phyloP scores from a whole-genome alignment of 2,329 filamentous ascomycete genomes.

The Sphaerulina populicola region DNA sequence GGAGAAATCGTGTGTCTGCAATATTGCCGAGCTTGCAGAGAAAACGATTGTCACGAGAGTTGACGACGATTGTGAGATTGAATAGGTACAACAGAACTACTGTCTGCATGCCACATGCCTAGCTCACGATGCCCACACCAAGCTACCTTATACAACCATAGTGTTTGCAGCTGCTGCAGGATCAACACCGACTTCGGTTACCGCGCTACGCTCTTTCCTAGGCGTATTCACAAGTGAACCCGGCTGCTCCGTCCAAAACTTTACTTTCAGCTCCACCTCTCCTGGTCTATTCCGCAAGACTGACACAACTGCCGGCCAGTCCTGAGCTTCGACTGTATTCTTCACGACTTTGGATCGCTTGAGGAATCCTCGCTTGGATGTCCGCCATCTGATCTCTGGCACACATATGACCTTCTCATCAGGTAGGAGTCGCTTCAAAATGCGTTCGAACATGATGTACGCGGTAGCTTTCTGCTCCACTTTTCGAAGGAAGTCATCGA shows the following conservation, averaged over 20 bases:
- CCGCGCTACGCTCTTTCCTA: neutral
- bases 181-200: neutral
- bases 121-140: too few relatives aligned
- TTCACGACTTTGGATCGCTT: neutral
- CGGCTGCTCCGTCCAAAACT: conserved; percentile 4
- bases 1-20: too few relatives aligned
- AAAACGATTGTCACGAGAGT: too few relatives aligned
- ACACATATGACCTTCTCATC: conserved; percentile 1
- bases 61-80: too few relatives aligned
- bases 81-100: too few relatives aligned
- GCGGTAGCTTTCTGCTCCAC: neutral
- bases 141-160: too few relatives aligned
- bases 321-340: neutral
- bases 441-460: neutral
- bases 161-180: neutral
- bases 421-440: neutral
- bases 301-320: neutral
- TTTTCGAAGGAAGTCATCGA: neutral
- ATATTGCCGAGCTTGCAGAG: too few relatives aligned
- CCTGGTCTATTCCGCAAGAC: neutral
- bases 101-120: too few relatives aligned
- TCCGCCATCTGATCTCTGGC: neutral
- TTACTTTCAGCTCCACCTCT: conserved; percentile 4
- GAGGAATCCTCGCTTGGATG: neutral
- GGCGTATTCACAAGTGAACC: neutral